Evolutionary conservation across 371 early-diverging fungal genomes (phyloP).

Genomic region (Rhizomucor miehei): DNA sequence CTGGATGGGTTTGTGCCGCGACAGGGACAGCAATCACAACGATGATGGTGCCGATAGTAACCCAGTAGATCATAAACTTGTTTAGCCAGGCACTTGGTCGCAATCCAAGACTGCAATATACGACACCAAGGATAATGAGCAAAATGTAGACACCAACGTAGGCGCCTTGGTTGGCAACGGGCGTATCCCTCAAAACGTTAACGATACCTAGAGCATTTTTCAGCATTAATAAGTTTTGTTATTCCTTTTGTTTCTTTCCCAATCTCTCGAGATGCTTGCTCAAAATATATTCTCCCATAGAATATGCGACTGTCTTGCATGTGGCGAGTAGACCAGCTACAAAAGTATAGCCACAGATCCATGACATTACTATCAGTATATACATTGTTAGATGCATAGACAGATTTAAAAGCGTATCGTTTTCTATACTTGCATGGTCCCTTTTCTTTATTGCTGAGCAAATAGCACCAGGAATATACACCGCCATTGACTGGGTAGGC

Average conservation of each 20-base stretch:
- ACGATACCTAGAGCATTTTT: neutral
- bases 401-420: neutral
- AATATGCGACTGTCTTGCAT: conserved; percentile 34
- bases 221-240: conserved; percentile 17
- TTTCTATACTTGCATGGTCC: conserved; percentile 29
- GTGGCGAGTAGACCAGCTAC: conserved; percentile 26
- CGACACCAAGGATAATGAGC: conserved; percentile 17
- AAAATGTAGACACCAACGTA: conserved; percentile 33
- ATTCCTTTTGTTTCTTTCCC: conserved; percentile 2
- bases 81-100: conserved; percentile 27
- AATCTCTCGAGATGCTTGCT: conserved; percentile 6
- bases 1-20: conserved; percentile 30
- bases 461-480: conserved; percentile 29
- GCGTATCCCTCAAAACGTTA: too few species aligned
- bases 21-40: conserved; percentile 33
- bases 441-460: conserved; percentile 29
- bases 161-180: conserved; percentile 24
- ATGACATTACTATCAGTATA: conserved; percentile 32
- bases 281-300: conserved; percentile 25
- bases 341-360: conserved; percentile 32
- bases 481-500: conserved; percentile 36
- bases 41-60: conserved; percentile 29
- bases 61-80: conserved; percentile 30
- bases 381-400: neutral
- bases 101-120: conserved; percentile 25